A percentile compares a stretch with the other conserved stretches of the same genome.
These are phyloP conservation scores for Saraca asoca DNA, from an alignment of 331 rosid species.

Conservation along the genomic window DNA sequence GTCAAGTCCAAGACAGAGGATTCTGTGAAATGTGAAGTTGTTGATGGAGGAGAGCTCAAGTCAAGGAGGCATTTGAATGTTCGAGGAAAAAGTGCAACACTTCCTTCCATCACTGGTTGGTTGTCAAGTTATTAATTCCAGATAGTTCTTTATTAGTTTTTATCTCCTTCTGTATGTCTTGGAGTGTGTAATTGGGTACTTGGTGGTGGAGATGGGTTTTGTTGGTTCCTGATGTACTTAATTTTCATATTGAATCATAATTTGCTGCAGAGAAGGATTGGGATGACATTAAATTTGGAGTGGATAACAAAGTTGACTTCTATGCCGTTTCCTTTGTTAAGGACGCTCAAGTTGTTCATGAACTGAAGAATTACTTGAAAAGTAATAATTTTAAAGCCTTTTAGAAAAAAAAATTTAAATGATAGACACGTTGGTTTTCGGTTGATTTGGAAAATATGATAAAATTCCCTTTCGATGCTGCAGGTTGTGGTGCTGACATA, in stretches of 20 bases:
- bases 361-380: constrained; percentile 80
- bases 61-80: constrained; percentile 94
- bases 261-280: constrained; percentile 91
- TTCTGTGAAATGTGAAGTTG: constrained; percentile 90
- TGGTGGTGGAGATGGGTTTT: constrained; percentile 13
- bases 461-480: constrained; percentile 34
- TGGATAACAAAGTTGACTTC: constrained; percentile 88
- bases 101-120: constrained; percentile 96
- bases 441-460: constrained; percentile 23
- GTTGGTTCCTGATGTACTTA: constrained; percentile 18
- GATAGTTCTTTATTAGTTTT: constrained; percentile 5
- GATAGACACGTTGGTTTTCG: constrained; percentile 16
- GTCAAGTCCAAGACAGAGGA: constrained; percentile 84
- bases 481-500: constrained; percentile 85
- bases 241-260: constrained; percentile 22
- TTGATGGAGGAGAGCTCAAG: constrained; percentile 98
- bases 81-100: constrained; percentile 96
- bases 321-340: constrained; percentile 96
- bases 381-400: constrained; percentile 45
- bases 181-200: neutral
- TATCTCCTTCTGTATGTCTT: neutral
- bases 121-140: constrained; percentile 14
- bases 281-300: constrained; percentile 99
- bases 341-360: constrained; percentile 91
- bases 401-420: neutral